A percentile compares a stretch with the other conserved stretches of the same genome.
phyloP scores from a whole-genome alignment of 345 rosid genomes.

The Eucalyptus polyanthemos region DNA sequence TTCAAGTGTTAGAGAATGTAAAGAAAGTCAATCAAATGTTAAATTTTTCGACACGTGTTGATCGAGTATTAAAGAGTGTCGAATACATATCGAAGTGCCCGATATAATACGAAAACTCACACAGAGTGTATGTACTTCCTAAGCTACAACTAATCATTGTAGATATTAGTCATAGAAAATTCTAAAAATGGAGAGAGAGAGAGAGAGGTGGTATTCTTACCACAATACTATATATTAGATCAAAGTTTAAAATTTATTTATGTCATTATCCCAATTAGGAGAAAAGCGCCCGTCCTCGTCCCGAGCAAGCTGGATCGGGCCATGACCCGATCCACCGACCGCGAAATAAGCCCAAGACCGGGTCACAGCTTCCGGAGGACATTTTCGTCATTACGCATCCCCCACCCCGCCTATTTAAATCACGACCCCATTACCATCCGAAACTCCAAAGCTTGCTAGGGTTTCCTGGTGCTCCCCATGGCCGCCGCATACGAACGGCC shows the following conservation, averaged over 20 bases:
- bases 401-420: neutral
- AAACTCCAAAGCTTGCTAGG: neutral
- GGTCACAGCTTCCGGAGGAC: neutral
- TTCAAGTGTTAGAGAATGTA: no score
- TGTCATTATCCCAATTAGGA: neutral
- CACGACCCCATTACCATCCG: neutral
- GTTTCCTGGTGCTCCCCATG: neutral
- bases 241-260: no score
- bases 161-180: neutral
- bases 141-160: no score
- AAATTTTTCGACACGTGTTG: accelerated
- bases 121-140: accelerated
- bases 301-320: neutral
- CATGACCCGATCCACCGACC: neutral
- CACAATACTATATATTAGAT: accelerated
- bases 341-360: neutral
- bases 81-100: accelerated
- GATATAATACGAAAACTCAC: no score
- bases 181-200: neutral
- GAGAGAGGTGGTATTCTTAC: neutral
- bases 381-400: neutral
- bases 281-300: neutral
- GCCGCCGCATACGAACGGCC: neutral
- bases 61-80: accelerated
- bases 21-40: accelerated